Evolutionary conservation across 257 asterid genomes (phyloP).

Genomic region (Linderniella brevidens): DNA sequence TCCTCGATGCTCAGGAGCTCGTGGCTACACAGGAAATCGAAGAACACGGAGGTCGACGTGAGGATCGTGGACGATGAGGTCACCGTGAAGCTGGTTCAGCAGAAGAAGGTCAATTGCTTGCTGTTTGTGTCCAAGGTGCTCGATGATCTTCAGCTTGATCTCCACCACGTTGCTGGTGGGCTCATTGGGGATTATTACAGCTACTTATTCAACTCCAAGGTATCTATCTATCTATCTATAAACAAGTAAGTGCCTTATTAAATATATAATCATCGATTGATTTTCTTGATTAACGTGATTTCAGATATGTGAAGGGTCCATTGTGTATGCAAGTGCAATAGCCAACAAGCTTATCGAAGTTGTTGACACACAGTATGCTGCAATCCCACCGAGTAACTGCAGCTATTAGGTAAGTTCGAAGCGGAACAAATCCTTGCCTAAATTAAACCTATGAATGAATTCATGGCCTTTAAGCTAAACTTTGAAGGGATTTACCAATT

Average conservation of each 20-base stretch:
- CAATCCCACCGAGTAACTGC: conserved; percentile 31
- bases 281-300: not conserved
- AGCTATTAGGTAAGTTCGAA: conserved; percentile 31
- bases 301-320: conserved; percentile 87
- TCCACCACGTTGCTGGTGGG: conserved; percentile 89
- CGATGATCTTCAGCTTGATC: conserved; percentile 76
- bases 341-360: conserved; percentile 82
- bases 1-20: conserved; percentile 48
- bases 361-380: conserved; percentile 58
- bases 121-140: conserved; percentile 57
- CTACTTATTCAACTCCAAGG: conserved; percentile 79
- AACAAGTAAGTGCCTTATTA: not conserved
- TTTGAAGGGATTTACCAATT: too few relatives aligned
- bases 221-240: conserved; percentile 3
- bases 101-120: conserved; percentile 69
- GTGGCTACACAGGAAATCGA: conserved; percentile 77
- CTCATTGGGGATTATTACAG: conserved; percentile 77
- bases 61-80: conserved; percentile 70
- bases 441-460: too few relatives aligned
- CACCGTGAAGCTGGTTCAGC: conserved; percentile 78
- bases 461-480: too few relatives aligned
- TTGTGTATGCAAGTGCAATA: conserved; percentile 71
- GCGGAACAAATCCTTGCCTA: too few relatives aligned
- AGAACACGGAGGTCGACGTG: conserved; percentile 73
- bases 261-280: too few relatives aligned